Percentiles rank a stretch among this genome's conserved stretches.
These are phyloP conservation scores for Aspergillus puulaauensis DNA, from an alignment of 2,329 filamentous ascomycete genomes.

Conservation along the genomic window DNA sequence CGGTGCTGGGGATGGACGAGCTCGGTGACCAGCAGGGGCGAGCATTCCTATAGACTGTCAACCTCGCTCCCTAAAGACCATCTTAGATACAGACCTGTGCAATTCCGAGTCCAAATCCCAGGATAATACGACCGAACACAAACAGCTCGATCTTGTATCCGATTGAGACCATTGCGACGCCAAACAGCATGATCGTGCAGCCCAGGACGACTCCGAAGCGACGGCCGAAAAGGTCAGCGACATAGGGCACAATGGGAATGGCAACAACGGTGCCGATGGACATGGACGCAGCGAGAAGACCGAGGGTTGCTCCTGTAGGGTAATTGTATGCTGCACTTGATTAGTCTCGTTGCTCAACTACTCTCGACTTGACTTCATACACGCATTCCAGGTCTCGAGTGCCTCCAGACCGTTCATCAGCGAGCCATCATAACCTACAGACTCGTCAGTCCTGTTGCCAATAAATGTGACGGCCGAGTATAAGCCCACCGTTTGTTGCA, in stretches of 20 bases:
- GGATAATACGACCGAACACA: slow-evolving; percentile 27
- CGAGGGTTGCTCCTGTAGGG: slow-evolving; percentile 37
- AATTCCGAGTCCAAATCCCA: slow-evolving; percentile 30
- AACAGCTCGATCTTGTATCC: slow-evolving; percentile 29
- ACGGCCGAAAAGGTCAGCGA: slow-evolving; percentile 49
- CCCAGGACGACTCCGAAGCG: slow-evolving; percentile 48
- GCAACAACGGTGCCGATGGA: slow-evolving; percentile 50
- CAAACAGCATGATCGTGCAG: slow-evolving; percentile 23
- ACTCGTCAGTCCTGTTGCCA: background rate
- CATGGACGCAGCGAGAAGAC: slow-evolving; percentile 51
- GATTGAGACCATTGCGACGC: slow-evolving; percentile 30
- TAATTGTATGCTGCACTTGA: slow-evolving; percentile 19
- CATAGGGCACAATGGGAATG: slow-evolving; percentile 50
- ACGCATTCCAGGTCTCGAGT: slow-evolving; percentile 44
- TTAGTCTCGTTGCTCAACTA: background rate
- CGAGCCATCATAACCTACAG: slow-evolving; percentile 47
- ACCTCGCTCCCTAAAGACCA: background rate
- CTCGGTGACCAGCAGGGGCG: slow-evolving; percentile 29
- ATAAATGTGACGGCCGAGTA: too few species aligned
- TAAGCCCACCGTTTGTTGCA: slow-evolving; percentile 12
- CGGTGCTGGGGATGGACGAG: slow-evolving; percentile 31
- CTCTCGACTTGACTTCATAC: background rate
- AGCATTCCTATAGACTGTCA: slow-evolving; percentile 14
- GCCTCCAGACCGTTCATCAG: slow-evolving; percentile 54
- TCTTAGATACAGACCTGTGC: slow-evolving; percentile 10